Conservation (phyloP, 441 rosid genomes). For the Jatropha multifida region DNA sequence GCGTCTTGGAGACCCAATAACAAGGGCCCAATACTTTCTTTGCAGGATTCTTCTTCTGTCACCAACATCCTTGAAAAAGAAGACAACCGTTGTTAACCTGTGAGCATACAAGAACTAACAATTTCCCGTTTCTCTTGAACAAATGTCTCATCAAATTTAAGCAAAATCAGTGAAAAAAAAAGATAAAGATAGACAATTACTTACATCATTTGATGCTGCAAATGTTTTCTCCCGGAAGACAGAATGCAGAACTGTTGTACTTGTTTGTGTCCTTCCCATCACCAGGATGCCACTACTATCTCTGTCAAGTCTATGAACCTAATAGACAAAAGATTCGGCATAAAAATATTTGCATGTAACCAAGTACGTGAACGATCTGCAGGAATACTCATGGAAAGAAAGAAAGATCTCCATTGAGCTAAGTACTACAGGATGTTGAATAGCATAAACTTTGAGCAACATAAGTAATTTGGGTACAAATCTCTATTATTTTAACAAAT, state of each 20-base stretch:
- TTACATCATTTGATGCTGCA: conserved; percentile 62
- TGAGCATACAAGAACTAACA: conserved; percentile 4
- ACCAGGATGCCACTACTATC: conserved; percentile 94
- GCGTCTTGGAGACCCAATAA: conserved; percentile 72
- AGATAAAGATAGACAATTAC: not conserved
- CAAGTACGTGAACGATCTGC: not conserved
- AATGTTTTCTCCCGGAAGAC: conserved; percentile 86
- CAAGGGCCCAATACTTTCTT: conserved; percentile 82
- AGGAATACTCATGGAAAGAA: not conserved
- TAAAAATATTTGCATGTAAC: not conserved
- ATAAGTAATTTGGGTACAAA: not conserved
- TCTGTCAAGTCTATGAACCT: conserved; percentile 97
- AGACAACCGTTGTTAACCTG: not conserved
- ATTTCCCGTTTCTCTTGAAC: not conserved
- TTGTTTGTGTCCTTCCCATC: conserved; percentile 85
- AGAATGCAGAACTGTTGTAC: conserved; percentile 76
- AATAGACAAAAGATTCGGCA: conserved; percentile 12
- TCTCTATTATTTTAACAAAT: not conserved
- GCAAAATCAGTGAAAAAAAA: conserved; percentile 14
- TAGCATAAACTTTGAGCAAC: not conserved
- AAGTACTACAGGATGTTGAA: not conserved
- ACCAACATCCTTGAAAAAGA: conserved; percentile 43
- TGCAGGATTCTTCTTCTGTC: conserved; percentile 49
- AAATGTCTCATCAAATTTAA: conserved; percentile 7
- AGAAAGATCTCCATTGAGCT: not conserved